These are phyloP conservation scores for Cyberlindnera mrakii DNA, from an alignment of 805 yeast genomes.

Conservation along the genomic window DNA sequence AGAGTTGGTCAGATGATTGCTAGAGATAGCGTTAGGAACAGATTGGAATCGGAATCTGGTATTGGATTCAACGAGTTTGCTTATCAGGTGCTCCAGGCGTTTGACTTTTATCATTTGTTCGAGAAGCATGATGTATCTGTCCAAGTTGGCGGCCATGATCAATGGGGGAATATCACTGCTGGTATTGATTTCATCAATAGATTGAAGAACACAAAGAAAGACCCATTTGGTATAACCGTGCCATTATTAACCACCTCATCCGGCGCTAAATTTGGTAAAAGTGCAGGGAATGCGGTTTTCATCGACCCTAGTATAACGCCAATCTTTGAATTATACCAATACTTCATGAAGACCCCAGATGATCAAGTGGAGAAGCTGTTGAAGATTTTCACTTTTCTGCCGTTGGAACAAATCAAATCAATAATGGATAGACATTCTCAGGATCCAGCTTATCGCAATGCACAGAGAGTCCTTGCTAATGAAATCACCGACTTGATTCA, in stretches of 20 bases:
- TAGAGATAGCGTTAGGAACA: slow-evolving; percentile 76
- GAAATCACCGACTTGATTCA: slow-evolving; percentile 87
- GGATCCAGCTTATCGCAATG: slow-evolving; percentile 61
- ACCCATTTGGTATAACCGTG: slow-evolving; percentile 71
- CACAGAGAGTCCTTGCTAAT: slow-evolving; percentile 71
- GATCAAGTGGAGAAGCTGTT: slow-evolving; percentile 64
- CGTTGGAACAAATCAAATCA: slow-evolving; percentile 49
- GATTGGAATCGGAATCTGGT: slow-evolving; percentile 66
- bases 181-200: slow-evolving; percentile 84
- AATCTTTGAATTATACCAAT: slow-evolving; percentile 80
- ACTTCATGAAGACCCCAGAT: slow-evolving; percentile 75
- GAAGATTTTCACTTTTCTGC: slow-evolving; percentile 74
- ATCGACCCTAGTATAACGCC: slow-evolving; percentile 70
- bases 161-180: slow-evolving; percentile 97
- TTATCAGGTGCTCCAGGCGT: slow-evolving; percentile 90
- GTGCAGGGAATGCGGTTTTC: slow-evolving; percentile 95
- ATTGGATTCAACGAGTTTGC: slow-evolving; percentile 92
- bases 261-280: slow-evolving; percentile 94
- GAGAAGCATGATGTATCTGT: slow-evolving; percentile 50
- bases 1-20: slow-evolving; percentile 83
- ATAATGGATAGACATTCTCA: slow-evolving; percentile 46
- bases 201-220: slow-evolving; percentile 26
- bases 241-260: slow-evolving; percentile 82
- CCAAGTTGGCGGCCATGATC: slow-evolving; percentile 96
- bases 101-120: slow-evolving; percentile 81